Conservation (phyloP, 2,329 filamentous ascomycete species). For the Gnomoniopsis sp. region DNA sequence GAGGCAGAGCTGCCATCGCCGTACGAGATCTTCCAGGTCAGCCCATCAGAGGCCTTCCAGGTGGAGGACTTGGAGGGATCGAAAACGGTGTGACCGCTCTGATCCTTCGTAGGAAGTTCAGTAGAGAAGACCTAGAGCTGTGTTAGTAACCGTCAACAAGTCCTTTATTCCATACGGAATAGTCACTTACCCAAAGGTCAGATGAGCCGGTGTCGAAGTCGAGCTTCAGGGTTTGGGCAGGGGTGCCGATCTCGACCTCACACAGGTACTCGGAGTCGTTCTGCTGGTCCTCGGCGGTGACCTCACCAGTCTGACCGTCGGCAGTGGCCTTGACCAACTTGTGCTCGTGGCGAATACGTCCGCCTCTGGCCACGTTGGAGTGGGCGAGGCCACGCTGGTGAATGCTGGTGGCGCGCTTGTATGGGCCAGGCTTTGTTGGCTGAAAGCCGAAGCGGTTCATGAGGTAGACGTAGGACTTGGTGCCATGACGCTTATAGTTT, state of each 20-base stretch:
- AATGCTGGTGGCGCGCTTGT: constrained; percentile 46
- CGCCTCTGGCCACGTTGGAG: constrained; percentile 42
- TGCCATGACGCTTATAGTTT: constrained; percentile 56
- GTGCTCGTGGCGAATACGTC: constrained; percentile 43
- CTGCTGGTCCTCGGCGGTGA: constrained; percentile 61
- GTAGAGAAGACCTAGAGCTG: constrained; percentile 50
- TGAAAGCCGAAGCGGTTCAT: constrained; percentile 61
- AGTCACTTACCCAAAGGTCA: constrained; percentile 61
- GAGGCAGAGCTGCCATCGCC: constrained; percentile 66
- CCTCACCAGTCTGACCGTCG: constrained; percentile 37
- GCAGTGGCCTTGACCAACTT: constrained; percentile 43
- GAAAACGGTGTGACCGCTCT: constrained; percentile 51
- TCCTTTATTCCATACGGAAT: not conserved
- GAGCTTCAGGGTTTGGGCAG: constrained; percentile 57
- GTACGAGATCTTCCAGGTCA: constrained; percentile 64
- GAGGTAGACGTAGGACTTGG: constrained; percentile 60
- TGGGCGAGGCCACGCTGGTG: constrained; percentile 46
- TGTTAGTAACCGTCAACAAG: constrained; percentile 8
- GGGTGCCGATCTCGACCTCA: constrained; percentile 61
- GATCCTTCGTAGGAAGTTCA: constrained; percentile 35
- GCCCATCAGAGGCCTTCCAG: constrained; percentile 45
- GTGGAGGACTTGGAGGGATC: constrained; percentile 59
- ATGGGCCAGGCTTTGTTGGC: constrained; percentile 62
- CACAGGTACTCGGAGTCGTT: constrained; percentile 66
- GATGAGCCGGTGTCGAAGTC: constrained; percentile 71